These are phyloP conservation scores for Aureobasidium sp. DNA, from an alignment of 2,329 filamentous ascomycete genomes.

Conservation along the genomic window DNA sequence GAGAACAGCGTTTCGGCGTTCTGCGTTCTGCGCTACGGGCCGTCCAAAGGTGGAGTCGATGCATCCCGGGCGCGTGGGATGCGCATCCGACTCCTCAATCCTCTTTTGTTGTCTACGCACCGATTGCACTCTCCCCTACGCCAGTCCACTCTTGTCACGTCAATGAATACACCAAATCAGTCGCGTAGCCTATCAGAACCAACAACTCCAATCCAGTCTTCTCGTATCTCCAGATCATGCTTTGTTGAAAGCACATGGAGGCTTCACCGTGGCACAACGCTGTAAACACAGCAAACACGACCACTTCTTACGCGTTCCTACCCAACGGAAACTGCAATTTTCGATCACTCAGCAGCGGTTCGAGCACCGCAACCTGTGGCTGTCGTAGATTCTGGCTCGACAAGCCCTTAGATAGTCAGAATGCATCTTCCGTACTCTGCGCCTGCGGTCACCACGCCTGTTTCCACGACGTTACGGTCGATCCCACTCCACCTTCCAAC, in stretches of 20 bases:
- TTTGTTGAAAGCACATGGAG: slow-evolving; percentile 11
- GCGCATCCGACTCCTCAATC: background rate
- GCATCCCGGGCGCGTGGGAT: slow-evolving; percentile 3
- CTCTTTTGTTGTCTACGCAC: slow-evolving; percentile 1
- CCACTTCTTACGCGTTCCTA: slow-evolving; percentile 25
- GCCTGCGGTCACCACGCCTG: slow-evolving; percentile 51
- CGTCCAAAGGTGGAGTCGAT: slow-evolving; percentile 5
- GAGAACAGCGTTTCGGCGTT: background rate
- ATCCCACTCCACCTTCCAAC: background rate
- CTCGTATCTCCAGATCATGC: background rate
- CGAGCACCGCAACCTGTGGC: slow-evolving; percentile 40
- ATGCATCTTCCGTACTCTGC: slow-evolving; percentile 21
- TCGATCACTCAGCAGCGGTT: slow-evolving; percentile 38
- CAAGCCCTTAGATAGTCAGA: slow-evolving; percentile 17
- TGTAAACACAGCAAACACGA: slow-evolving; percentile 10
- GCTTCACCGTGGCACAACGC: slow-evolving; percentile 9
- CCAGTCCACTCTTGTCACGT: background rate
- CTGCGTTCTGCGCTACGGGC: background rate
- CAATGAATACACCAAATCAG: background rate
- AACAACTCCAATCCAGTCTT: background rate
- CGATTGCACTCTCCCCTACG: background rate
- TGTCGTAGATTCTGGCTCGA: slow-evolving; percentile 46
- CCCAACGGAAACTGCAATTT: slow-evolving; percentile 48
- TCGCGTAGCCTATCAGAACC: background rate
- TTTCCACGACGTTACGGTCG: slow-evolving; percentile 34